Evolutionary conservation across 768 basidiomycete genomes (phyloP).

Genomic region (Heimioporus sp.): DNA sequence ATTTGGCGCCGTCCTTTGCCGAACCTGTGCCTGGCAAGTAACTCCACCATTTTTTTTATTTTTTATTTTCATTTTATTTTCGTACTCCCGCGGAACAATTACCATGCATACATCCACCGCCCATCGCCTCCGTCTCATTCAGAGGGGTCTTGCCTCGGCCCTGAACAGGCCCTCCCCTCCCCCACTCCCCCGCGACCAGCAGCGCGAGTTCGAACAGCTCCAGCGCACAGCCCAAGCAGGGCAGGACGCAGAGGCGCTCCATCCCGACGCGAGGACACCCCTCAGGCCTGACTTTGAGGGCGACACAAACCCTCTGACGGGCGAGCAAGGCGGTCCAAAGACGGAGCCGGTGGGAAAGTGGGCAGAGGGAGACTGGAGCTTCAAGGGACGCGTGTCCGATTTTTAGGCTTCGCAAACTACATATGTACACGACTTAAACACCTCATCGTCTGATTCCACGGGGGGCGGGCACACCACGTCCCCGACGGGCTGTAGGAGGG

Average conservation of each 20-base stretch:
- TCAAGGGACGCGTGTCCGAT: conserved; percentile 85
- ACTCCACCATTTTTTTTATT: too few relatives aligned
- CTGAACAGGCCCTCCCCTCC: conserved; percentile 69
- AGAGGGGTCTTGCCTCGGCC: conserved; percentile 21
- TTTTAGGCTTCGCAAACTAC: conserved; percentile 44
- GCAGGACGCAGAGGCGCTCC: conserved; percentile 45
- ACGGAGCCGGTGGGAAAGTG: conserved; percentile 71
- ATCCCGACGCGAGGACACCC: conserved; percentile 67
- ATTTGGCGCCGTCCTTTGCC: too few relatives aligned
- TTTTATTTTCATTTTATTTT: too few relatives aligned
- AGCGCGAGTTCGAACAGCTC: conserved; percentile 87
- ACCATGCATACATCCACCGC: neutral
- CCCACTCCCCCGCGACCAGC: conserved; percentile 69
- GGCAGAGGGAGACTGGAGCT: conserved; percentile 83
- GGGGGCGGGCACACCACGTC: conserved; percentile 74
- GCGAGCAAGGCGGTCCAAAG: conserved; percentile 87
- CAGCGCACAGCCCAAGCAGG: conserved; percentile 55
- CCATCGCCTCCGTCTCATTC: neutral
- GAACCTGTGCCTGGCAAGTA: too few relatives aligned
- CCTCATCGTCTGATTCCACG: conserved; percentile 80
- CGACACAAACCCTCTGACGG: conserved; percentile 76
- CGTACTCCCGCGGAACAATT: too few relatives aligned
- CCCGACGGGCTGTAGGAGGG: conserved; percentile 67
- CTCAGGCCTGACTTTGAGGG: conserved; percentile 73
- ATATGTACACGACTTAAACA: neutral